phyloP scores from a whole-genome alignment of 371 early-diverging fungal species.

The Mucor plumbeus region DNA sequence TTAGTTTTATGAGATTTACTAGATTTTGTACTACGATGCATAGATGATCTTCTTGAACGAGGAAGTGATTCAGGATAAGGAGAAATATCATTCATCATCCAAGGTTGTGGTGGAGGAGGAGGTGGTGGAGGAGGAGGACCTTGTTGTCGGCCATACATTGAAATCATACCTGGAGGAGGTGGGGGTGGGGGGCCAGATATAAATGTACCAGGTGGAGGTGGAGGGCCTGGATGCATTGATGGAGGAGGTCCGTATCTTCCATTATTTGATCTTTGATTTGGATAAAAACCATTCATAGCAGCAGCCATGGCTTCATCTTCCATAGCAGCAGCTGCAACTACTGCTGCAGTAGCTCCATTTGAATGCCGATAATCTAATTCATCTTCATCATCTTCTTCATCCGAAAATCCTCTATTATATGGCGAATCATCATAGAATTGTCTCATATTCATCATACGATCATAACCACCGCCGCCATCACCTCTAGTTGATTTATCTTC shows the following conservation, averaged over 20 bases:
- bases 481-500: not conserved
- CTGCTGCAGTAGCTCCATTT: not conserved
- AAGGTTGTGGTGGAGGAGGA: constrained; percentile 16
- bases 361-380: not conserved
- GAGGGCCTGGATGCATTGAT: not conserved
- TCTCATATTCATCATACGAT: constrained; percentile 1
- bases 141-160: constrained; percentile 7
- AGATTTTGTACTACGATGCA: constrained; percentile 5
- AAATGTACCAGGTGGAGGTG: constrained; percentile 3
- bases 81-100: constrained; percentile 22
- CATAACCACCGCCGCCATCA: constrained; percentile 1
- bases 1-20: not conserved
- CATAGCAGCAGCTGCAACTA: not conserved
- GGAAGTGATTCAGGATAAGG: not conserved
- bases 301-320: constrained; percentile 4
- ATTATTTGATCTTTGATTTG: not conserved
- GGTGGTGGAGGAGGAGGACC: constrained; percentile 5
- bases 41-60: constrained; percentile 1
- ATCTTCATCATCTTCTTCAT: constrained; percentile 16
- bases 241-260: not conserved
- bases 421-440: not conserved
- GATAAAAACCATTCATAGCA: constrained; percentile 3
- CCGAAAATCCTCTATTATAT: not conserved
- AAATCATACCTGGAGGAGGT: constrained; percentile 9
- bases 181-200: constrained; percentile 12